These are phyloP conservation scores for Penicillium mononematosum DNA, from an alignment of 495 filamentous ascomycete species.

Conservation along the genomic window DNA sequence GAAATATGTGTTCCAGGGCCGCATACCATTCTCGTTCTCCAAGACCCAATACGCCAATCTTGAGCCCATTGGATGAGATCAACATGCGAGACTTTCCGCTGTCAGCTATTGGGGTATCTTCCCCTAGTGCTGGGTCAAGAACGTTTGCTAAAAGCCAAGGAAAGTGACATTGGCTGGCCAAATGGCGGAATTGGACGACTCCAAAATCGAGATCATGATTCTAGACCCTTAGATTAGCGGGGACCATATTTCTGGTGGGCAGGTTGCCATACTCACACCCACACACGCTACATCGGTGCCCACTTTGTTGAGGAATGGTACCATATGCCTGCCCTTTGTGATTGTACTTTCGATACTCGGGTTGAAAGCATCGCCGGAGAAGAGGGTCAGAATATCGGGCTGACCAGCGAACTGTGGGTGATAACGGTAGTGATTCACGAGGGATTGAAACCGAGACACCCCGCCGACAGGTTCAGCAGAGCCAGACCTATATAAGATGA, in stretches of 20 bases:
- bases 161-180: constrained; percentile 73
- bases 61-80: constrained; percentile 76
- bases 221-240: constrained; percentile 31
- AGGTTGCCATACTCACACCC: constrained; percentile 56
- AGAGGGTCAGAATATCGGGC: constrained; percentile 70
- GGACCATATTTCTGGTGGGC: constrained; percentile 4
- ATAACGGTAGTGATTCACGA: constrained; percentile 69
- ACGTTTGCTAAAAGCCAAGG: constrained; percentile 90
- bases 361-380: constrained; percentile 92
- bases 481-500: constrained; percentile 40
- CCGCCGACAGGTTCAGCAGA: constrained; percentile 82
- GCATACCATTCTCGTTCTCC: constrained; percentile 68
- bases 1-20: background rate
- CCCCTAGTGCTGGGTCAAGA: constrained; percentile 72
- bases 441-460: constrained; percentile 72
- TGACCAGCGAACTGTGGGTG: constrained; percentile 57
- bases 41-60: constrained; percentile 80
- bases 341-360: constrained; percentile 81
- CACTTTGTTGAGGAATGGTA: constrained; percentile 77
- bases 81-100: constrained; percentile 69
- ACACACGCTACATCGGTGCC: constrained; percentile 74
- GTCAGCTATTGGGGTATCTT: constrained; percentile 64
- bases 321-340: constrained; percentile 88
- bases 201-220: constrained; percentile 96
- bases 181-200: constrained; percentile 70